phyloP scores from a whole-genome alignment of 2,329 filamentous ascomycete genomes.

The Triangularia verruculosa region DNA sequence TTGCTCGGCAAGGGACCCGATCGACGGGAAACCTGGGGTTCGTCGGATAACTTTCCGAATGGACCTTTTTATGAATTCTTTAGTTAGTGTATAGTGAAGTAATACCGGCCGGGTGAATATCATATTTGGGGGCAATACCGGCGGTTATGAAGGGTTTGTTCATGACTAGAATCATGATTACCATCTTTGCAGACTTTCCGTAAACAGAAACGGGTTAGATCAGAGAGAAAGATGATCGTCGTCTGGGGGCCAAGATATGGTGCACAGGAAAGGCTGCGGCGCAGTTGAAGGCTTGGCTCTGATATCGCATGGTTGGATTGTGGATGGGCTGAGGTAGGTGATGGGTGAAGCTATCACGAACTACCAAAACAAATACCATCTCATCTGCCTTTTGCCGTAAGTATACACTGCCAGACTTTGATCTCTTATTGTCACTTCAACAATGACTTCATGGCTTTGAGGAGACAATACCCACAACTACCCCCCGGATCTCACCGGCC shows the following conservation, averaged over 20 bases:
- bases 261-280: background rate
- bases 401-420: too few relatives aligned
- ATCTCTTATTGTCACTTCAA: too few relatives aligned
- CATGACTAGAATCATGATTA: background rate
- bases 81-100: background rate
- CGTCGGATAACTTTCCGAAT: background rate
- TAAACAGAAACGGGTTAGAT: background rate
- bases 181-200: background rate
- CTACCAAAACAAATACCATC: background rate
- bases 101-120: background rate
- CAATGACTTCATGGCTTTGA: too few relatives aligned
- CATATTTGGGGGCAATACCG: background rate
- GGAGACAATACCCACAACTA: too few relatives aligned
- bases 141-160: background rate
- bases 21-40: background rate
- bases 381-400: too few relatives aligned
- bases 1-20: background rate
- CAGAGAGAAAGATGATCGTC: background rate
- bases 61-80: background rate
- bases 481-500: background rate
- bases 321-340: background rate
- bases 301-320: background rate
- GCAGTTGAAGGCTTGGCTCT: background rate
- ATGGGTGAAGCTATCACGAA: background rate
- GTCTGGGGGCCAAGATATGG: background rate